Evolutionary conservation across 192 early-diverging fungal species (phyloP).

Genomic region (Piromyces finnis): DNA sequence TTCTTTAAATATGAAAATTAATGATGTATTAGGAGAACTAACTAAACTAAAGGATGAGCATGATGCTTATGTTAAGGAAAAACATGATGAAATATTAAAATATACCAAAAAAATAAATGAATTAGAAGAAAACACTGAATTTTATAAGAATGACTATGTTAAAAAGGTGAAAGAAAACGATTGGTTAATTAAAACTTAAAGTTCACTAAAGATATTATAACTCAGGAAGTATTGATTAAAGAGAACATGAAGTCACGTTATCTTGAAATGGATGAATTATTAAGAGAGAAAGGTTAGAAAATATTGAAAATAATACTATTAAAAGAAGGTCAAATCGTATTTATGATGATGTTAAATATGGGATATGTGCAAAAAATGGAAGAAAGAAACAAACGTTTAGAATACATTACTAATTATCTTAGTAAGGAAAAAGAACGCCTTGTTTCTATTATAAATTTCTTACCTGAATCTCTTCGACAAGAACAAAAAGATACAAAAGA

Average conservation of each 20-base stretch:
- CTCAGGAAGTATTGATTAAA: background rate
- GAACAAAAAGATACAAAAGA: background rate
- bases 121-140: background rate
- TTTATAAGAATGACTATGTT: background rate
- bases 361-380: background rate
- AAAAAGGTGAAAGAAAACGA: background rate
- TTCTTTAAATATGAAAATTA: background rate
- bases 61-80: background rate
- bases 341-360: background rate
- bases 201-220: background rate
- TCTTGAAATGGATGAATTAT: background rate
- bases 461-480: background rate
- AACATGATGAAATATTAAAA: background rate
- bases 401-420: background rate
- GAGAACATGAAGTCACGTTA: background rate
- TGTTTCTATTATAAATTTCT: background rate
- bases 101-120: background rate
- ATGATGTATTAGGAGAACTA: background rate
- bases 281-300: background rate
- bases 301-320: background rate
- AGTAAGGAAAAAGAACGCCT: background rate
- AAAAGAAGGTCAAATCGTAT: background rate
- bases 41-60: background rate
- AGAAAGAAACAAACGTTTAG: background rate
- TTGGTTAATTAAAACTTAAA: background rate